Conservation (phyloP, 2,329 filamentous ascomycete genomes). For the Tricladium varicosporioides region DNA sequence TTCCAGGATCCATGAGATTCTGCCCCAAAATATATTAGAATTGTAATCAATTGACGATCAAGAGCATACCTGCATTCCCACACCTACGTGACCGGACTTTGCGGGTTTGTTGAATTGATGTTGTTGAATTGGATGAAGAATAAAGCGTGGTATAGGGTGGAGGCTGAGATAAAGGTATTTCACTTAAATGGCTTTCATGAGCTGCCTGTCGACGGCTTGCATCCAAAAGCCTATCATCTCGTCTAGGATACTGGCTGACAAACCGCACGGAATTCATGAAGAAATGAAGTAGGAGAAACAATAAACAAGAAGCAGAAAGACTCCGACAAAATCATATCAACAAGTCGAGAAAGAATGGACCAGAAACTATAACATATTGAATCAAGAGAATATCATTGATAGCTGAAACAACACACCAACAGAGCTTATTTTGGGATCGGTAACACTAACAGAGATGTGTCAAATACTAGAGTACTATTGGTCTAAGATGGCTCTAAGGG, state of each 20-base stretch:
- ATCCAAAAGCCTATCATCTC: neutral
- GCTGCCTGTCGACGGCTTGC: neutral
- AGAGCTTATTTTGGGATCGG: no score
- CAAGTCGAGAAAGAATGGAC: no score
- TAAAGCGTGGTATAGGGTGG: no score
- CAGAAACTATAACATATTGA: no score
- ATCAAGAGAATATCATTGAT: no score
- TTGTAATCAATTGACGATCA: neutral
- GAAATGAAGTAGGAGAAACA: neutral
- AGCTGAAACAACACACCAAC: no score
- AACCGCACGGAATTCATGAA: neutral
- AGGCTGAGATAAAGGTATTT: no score
- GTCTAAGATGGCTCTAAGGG: no score
- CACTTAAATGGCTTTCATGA: neutral
- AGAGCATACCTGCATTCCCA: neutral
- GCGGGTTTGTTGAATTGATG: neutral
- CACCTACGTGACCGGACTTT: neutral
- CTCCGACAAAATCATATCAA: no score
- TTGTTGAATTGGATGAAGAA: neutral
- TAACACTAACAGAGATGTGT: no score
- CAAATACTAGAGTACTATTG: no score
- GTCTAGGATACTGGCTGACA: neutral
- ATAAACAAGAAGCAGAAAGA: neutral
- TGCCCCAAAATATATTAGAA: neutral
- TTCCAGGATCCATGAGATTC: constrained; percentile 34